phyloP scores from a whole-genome alignment of 2,329 filamentous ascomycete species.

The Botrytis elliptica region DNA sequence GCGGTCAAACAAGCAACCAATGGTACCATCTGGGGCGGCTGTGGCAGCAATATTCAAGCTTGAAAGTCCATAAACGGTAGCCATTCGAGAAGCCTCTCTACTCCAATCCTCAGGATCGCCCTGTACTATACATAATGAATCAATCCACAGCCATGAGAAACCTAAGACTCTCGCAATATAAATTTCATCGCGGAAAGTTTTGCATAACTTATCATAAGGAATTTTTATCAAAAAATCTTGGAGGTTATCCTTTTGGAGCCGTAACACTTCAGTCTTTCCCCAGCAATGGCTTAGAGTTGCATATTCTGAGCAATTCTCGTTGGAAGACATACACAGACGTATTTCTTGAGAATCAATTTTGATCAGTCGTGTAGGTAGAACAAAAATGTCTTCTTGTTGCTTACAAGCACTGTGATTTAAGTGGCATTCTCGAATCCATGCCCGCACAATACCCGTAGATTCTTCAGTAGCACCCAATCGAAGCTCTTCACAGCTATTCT shows the following conservation, averaged over 20 bases:
- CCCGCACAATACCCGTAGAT: background rate
- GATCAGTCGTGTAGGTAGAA: background rate
- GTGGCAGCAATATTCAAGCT: background rate
- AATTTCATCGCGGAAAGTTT: background rate
- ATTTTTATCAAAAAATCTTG: background rate
- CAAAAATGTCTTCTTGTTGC: background rate
- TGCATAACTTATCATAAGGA: background rate
- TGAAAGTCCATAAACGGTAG: background rate
- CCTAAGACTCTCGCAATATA: background rate
- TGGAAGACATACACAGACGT: background rate
- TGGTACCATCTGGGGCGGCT: background rate
- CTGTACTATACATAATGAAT: background rate
- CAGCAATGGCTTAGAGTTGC: background rate
- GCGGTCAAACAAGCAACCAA: background rate
- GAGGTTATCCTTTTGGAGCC: background rate
- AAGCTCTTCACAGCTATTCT: accelerated
- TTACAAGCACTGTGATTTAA: background rate
- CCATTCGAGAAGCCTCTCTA: background rate
- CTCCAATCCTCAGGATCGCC: background rate
- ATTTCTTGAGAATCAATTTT: background rate
- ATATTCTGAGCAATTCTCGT: background rate
- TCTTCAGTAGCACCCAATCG: background rate
- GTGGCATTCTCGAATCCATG: background rate
- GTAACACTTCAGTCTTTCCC: background rate
- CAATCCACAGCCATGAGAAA: background rate